Evolutionary conservation across 1,139 yeast species (phyloP).

Genomic region (Petasospora rhodanensis): DNA sequence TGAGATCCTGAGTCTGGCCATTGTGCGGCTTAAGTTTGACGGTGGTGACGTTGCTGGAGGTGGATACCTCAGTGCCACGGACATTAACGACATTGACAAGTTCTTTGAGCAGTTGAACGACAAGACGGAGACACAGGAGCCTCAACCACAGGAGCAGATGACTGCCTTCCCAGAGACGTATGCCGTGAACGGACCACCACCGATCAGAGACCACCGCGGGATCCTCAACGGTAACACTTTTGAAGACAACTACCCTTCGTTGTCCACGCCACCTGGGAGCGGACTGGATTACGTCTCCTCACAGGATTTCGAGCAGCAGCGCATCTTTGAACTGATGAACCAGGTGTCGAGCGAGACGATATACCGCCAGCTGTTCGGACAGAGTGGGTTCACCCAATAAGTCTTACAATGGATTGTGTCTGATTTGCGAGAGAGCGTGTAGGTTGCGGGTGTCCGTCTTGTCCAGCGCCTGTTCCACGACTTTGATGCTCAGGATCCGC

Average conservation of each 20-base stretch:
- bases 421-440: constrained; percentile 9
- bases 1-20: constrained; percentile 67
- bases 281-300: constrained; percentile 4
- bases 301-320: constrained; percentile 23
- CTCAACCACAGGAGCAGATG: no score
- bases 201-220: constrained; percentile 6
- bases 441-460: constrained; percentile 3
- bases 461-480: constrained; percentile 9
- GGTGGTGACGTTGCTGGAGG: constrained; percentile 7
- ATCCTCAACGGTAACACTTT: constrained; percentile 1
- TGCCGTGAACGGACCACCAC: no score
- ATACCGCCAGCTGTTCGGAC: constrained; percentile 24
- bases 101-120: constrained; percentile 23
- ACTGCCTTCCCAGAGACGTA: no score
- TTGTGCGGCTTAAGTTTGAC: constrained; percentile 57
- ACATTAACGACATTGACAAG: constrained; percentile 22
- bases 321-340: constrained; percentile 25
- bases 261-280: constrained; percentile 10
- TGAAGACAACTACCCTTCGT: constrained; percentile 13
- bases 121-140: no score
- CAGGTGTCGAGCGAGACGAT: constrained; percentile 24
- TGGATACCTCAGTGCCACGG: constrained; percentile 8
- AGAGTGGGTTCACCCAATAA: constrained; percentile 14
- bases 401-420: constrained; percentile 10
- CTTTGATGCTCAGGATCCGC: constrained; percentile 8